A percentile compares a stretch with the other conserved stretches of the same genome.
Conservation (phyloP, 345 rosid genomes). For the Cardamine occulta region DNA sequence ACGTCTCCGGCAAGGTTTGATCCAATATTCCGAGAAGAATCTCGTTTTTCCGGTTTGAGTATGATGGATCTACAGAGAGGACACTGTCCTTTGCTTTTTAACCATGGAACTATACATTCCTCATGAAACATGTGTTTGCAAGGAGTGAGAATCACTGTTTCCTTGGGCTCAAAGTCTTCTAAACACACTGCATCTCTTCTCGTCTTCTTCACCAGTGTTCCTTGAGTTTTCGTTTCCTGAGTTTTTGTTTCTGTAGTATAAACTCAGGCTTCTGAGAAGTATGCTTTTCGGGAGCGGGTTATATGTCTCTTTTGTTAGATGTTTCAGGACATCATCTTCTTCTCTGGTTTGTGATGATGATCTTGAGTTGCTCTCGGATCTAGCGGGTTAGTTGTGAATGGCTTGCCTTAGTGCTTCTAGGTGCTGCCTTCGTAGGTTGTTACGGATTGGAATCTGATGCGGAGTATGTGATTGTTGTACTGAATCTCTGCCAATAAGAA, state of each 20-base stretch:
- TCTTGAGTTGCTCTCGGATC: slow-evolving; percentile 27
- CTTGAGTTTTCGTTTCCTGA: neutral
- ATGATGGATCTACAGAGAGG: slow-evolving; percentile 71
- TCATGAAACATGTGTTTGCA: slow-evolving; percentile 91
- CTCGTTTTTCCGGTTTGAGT: slow-evolving; percentile 37
- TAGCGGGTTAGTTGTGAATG: slow-evolving; percentile 22
- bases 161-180: slow-evolving; percentile 76
- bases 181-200: slow-evolving; percentile 74
- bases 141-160: slow-evolving; percentile 71
- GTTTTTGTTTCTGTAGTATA: slow-evolving; percentile 58
- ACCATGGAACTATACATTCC: slow-evolving; percentile 82
- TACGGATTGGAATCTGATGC: slow-evolving; percentile 30
- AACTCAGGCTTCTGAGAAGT: slow-evolving; percentile 50
- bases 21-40: neutral
- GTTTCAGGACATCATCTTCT: slow-evolving; percentile 48
- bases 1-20: slow-evolving; percentile 9
- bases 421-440: slow-evolving; percentile 34
- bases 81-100: slow-evolving; percentile 63
- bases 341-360: slow-evolving; percentile 39
- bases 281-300: slow-evolving; percentile 55
- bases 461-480: slow-evolving; percentile 5
- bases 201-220: slow-evolving; percentile 50
- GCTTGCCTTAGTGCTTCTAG: slow-evolving; percentile 42
- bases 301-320: slow-evolving; percentile 63
- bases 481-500: slow-evolving; percentile 33